These are phyloP conservation scores for Acrocalymma vagum DNA, from an alignment of 2,329 filamentous ascomycete genomes.

Conservation along the genomic window DNA sequence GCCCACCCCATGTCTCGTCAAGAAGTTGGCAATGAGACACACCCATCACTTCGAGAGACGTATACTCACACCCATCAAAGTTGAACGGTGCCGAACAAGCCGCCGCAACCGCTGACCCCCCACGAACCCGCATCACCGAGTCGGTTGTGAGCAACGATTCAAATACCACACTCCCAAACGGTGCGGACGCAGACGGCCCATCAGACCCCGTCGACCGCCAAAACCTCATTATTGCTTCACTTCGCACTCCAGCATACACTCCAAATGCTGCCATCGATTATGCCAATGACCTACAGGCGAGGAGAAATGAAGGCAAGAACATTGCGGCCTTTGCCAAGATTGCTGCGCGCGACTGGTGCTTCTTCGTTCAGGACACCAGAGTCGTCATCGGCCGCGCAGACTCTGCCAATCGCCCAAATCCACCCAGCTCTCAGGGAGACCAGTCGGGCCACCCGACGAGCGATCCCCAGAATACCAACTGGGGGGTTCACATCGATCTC, in stretches of 20 bases:
- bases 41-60: constrained; percentile 7
- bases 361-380: constrained; percentile 78
- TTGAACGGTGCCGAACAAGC: constrained; percentile 42
- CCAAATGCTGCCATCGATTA: constrained; percentile 67
- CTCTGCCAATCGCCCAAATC: constrained; percentile 36
- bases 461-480: constrained; percentile 38
- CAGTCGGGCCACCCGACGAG: constrained; percentile 31
- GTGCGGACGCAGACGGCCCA: constrained; percentile 38
- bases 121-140: constrained; percentile 44
- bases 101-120: constrained; percentile 27
- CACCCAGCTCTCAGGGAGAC: constrained; percentile 36
- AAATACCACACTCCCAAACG: constrained; percentile 45
- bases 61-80: constrained; percentile 32
- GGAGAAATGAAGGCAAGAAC: constrained; percentile 52
- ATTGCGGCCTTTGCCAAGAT: constrained; percentile 80
- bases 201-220: constrained; percentile 44
- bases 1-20: no score
- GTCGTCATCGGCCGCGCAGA: constrained; percentile 75
- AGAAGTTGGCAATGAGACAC: no score
- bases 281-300: constrained; percentile 58
- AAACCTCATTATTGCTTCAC: constrained; percentile 47
- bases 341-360: constrained; percentile 83
- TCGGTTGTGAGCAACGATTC: constrained; percentile 53
- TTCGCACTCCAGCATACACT: constrained; percentile 56
- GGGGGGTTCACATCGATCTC: constrained; percentile 83